Conservation (phyloP, 257 asterid species). For the Galeopsis tetrahit region DNA sequence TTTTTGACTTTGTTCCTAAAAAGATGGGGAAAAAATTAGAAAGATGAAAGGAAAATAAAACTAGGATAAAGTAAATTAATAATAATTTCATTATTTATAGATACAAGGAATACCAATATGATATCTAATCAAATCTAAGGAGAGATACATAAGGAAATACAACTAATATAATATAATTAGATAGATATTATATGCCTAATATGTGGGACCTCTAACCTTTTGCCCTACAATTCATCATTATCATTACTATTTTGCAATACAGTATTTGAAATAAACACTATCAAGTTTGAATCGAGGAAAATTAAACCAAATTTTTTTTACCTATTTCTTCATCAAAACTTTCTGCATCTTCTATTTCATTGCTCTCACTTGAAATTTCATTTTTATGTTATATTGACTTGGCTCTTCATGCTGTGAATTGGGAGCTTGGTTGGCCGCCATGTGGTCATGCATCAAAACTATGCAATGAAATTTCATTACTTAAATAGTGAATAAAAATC, state of each 20-base stretch:
- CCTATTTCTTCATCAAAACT: not conserved
- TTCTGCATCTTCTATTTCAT: not conserved
- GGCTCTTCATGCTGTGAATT: not conserved
- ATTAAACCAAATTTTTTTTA: not conserved
- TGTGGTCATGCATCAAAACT: not conserved
- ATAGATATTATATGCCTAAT: too few species aligned
- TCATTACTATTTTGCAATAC: not conserved
- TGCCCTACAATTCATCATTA: not conserved
- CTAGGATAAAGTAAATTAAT: not conserved
- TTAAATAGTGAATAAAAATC: too few species aligned
- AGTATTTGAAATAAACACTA: too few species aligned
- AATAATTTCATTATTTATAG: too few species aligned
- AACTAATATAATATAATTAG: too few species aligned
- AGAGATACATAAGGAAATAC: too few species aligned
- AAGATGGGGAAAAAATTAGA: not conserved
- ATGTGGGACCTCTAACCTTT: conserved; percentile 18
- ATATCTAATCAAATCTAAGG: too few species aligned
- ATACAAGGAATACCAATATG: too few species aligned
- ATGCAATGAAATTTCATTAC: not conserved
- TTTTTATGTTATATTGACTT: not conserved
- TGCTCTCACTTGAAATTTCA: not conserved
- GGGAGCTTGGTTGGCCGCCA: not conserved
- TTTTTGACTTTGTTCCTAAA: conserved; percentile 7
- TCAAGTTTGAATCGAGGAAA: not conserved
- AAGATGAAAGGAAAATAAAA: not conserved